These are phyloP conservation scores for Paxillus ammoniavirescens DNA, from an alignment of 768 basidiomycete genomes.

Conservation along the genomic window DNA sequence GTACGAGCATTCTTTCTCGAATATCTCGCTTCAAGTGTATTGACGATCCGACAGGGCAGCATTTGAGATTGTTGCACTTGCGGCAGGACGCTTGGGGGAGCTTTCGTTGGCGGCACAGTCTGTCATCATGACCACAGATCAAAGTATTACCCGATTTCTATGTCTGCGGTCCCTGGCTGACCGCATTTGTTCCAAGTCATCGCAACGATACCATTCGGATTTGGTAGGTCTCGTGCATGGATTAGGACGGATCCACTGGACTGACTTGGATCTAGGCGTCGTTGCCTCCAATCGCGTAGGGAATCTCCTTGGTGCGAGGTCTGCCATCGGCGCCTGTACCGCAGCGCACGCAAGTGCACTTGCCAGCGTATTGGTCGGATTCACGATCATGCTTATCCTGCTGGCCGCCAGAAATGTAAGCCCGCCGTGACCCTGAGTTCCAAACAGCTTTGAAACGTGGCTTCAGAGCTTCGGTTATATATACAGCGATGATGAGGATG, in stretches of 20 bases:
- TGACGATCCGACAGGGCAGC: slow-evolving; percentile 54
- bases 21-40: not conserved
- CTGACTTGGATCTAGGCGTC: slow-evolving; percentile 40
- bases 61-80: slow-evolving; percentile 79
- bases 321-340: slow-evolving; percentile 49
- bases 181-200: slow-evolving; percentile 43
- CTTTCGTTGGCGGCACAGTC: slow-evolving; percentile 72
- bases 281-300: slow-evolving; percentile 73
- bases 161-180: not conserved
- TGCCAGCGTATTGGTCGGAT: slow-evolving; percentile 59
- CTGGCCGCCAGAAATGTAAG: slow-evolving; percentile 56
- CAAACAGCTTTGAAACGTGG: not conserved
- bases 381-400: slow-evolving; percentile 57
- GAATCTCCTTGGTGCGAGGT: slow-evolving; percentile 63
- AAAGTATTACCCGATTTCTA: slow-evolving; percentile 42
- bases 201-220: slow-evolving; percentile 74
- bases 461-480: slow-evolving; percentile 57
- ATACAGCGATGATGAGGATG: slow-evolving; percentile 63
- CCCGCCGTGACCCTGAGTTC: not conserved
- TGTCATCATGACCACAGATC: slow-evolving; percentile 79
- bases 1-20: slow-evolving; percentile 34
- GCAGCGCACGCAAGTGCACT: slow-evolving; percentile 65
- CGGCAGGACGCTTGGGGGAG: slow-evolving; percentile 69
- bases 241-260: not conserved
- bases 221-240: slow-evolving; percentile 36